Conservation (phyloP, 1,139 yeast species). For the Yamadazyma jaroonii region DNA sequence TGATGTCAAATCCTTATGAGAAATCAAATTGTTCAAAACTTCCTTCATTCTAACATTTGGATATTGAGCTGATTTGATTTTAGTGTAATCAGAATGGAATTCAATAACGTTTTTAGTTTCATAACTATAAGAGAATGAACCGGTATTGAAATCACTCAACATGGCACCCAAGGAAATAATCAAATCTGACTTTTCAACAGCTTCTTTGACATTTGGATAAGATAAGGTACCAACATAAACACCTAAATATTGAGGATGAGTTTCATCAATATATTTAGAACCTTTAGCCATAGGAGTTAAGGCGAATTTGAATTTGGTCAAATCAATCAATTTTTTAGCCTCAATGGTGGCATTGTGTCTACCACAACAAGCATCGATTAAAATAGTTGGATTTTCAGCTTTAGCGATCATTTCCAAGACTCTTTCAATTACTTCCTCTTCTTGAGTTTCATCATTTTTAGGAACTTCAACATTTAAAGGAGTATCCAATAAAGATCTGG, state of each 20-base stretch:
- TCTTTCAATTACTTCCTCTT: slow-evolving; percentile 29
- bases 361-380: slow-evolving; percentile 37
- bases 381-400: slow-evolving; percentile 31
- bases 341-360: slow-evolving; percentile 33
- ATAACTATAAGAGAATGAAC: slow-evolving; percentile 37
- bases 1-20: slow-evolving; percentile 14
- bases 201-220: slow-evolving; percentile 27
- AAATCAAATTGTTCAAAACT: slow-evolving; percentile 20
- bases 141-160: slow-evolving; percentile 40
- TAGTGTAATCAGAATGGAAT: slow-evolving; percentile 39
- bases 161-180: slow-evolving; percentile 34
- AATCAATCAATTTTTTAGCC: slow-evolving; percentile 28
- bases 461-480: slow-evolving; percentile 31
- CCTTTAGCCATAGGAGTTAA: slow-evolving; percentile 37
- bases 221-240: slow-evolving; percentile 33
- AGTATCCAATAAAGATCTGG: slow-evolving; percentile 24
- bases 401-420: slow-evolving; percentile 25
- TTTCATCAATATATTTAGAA: slow-evolving; percentile 25
- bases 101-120: slow-evolving; percentile 36
- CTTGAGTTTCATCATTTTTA: slow-evolving; percentile 27
- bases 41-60: slow-evolving; percentile 38
- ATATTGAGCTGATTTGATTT: slow-evolving; percentile 32
- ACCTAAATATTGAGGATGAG: slow-evolving; percentile 27
- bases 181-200: slow-evolving; percentile 30
- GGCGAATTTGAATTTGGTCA: slow-evolving; percentile 29